Base-by-base conservation (phyloP, 352 stramenopile species). In the Thalassiosira delicatula region DNA sequence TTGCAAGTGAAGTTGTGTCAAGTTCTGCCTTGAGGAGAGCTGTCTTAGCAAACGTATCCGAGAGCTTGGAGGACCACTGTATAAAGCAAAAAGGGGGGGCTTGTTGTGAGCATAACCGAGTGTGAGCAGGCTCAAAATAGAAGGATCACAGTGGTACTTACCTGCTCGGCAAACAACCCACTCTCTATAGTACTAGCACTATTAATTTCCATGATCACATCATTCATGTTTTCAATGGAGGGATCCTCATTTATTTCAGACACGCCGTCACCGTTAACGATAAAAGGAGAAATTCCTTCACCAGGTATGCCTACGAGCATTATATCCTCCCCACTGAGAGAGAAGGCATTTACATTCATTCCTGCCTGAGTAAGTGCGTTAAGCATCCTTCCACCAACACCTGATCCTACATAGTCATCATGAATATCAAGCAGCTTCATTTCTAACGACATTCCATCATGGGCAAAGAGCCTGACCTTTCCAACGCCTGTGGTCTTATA, bases 401-500 rank as follows among this genome's bases (percentile, higher is more conserved):
- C 83, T 67, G 5, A 42, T 12, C 35, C 5, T 42, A 12, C 5
- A 83, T 86, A 30, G 77, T 57, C 75, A 42, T 42, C 12, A 42
- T 42, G 35, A 5, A 42, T 42, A 42, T 12, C 35, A 42, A n/a
- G n/a, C n/a, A n/a, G n/a, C n/a, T n/a, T n/a, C n/a, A n/a, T n/a
- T n/a, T 59, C 70, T 32, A 42, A 17, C 56, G 82, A 57, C 81
- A 89, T 86, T 9, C 32, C 74, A 63, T 93, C 89, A 74, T 95
- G 91, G 42, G 81, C 85, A 83, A 91, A 92, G 0, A 94, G 71
- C 8, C 84, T 66, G n/a, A 85, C 91, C n/a, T n/a, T n/a, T n/a
- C 35, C 35, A 42, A 5, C 35, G 49, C 67, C 69, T 14, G 76
- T 91, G 21, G 90, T 78, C 57, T n/a, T 67, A 29, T 63, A 59